Conservation (phyloP, 106 monocot genomes). For the Dendrobium officinale region DNA sequence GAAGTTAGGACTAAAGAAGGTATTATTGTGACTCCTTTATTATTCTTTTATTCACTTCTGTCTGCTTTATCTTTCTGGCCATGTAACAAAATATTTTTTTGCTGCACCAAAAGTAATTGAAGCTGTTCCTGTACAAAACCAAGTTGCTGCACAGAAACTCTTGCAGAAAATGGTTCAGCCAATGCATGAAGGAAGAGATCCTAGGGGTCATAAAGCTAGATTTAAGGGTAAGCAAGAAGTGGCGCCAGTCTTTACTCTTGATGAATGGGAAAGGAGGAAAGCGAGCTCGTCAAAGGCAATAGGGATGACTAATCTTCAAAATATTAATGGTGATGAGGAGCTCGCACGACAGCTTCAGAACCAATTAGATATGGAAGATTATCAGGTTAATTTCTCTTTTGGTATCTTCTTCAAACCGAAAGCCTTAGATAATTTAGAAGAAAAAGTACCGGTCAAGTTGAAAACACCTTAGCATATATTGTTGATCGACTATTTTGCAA, state of each 20-base stretch:
- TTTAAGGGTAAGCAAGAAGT: slow-evolving; percentile 66
- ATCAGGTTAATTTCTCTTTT: slow-evolving; percentile 20
- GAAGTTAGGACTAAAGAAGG: slow-evolving; percentile 90
- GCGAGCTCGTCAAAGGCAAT: slow-evolving; percentile 14
- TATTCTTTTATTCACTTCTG: not conserved
- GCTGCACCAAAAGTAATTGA: slow-evolving; percentile 47
- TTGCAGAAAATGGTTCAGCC: slow-evolving; percentile 77
- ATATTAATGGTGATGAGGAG: slow-evolving; percentile 77
- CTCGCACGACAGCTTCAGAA: slow-evolving; percentile 73
- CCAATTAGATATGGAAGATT: slow-evolving; percentile 83
- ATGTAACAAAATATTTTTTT: not conserved
- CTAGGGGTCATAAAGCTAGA: slow-evolving; percentile 37
- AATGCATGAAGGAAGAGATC: slow-evolving; percentile 26
- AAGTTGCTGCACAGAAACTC: slow-evolving; percentile 93
- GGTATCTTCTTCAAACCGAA: not conserved
- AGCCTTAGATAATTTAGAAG: not conserved
- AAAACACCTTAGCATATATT: too few species aligned
- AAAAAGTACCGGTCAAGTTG: not conserved
- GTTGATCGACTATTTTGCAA: too few species aligned
- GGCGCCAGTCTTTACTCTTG: slow-evolving; percentile 68
- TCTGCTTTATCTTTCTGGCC: not conserved
- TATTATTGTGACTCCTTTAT: slow-evolving; percentile 4
- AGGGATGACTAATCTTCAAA: slow-evolving; percentile 13
- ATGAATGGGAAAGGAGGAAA: slow-evolving; percentile 95
- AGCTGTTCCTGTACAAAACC: slow-evolving; percentile 89